These are phyloP conservation scores for Stagonosporopsis tanaceti DNA, from an alignment of 2,329 filamentous ascomycete species.

Conservation along the genomic window DNA sequence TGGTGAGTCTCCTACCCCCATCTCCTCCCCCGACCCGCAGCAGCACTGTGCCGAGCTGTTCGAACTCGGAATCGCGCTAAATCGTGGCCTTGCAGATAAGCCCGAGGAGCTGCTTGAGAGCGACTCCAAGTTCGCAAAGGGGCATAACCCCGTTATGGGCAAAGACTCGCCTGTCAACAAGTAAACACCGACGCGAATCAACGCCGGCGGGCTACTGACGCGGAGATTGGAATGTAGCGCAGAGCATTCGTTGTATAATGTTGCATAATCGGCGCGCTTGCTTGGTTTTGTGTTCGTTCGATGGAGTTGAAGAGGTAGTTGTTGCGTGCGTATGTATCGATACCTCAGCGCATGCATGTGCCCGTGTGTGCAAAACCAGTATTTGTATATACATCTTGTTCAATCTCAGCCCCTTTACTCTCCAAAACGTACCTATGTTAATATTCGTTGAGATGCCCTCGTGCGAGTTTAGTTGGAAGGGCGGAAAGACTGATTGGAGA, in stretches of 20 bases:
- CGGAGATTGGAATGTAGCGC: neutral
- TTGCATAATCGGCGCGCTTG: constrained; percentile 21
- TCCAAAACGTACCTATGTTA: too few relatives aligned
- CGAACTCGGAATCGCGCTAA: constrained; percentile 34
- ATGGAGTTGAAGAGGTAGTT: constrained; percentile 13
- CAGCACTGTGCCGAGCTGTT: constrained; percentile 31
- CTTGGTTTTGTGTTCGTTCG: neutral
- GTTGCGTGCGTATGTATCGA: neutral
- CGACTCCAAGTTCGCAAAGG: constrained; percentile 56
- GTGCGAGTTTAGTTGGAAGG: too few relatives aligned
- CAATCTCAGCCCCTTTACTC: too few relatives aligned
- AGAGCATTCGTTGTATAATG: constrained; percentile 16
- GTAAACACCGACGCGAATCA: constrained; percentile 39
- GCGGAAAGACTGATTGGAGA: too few relatives aligned
- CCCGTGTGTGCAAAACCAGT: neutral
- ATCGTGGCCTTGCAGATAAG: constrained; percentile 53
- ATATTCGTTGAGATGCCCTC: too few relatives aligned
- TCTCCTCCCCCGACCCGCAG: neutral
- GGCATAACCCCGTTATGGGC: constrained; percentile 56
- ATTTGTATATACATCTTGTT: too few relatives aligned
- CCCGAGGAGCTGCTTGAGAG: constrained; percentile 62
- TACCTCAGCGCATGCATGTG: constrained; percentile 8
- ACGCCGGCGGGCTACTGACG: too few relatives aligned
- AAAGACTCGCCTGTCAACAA: constrained; percentile 58
- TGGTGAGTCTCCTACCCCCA: constrained; percentile 48